Base-by-base conservation (phyloP, 495 filamentous ascomycete species). In the Pseudomonodictys pantanalensis region DNA sequence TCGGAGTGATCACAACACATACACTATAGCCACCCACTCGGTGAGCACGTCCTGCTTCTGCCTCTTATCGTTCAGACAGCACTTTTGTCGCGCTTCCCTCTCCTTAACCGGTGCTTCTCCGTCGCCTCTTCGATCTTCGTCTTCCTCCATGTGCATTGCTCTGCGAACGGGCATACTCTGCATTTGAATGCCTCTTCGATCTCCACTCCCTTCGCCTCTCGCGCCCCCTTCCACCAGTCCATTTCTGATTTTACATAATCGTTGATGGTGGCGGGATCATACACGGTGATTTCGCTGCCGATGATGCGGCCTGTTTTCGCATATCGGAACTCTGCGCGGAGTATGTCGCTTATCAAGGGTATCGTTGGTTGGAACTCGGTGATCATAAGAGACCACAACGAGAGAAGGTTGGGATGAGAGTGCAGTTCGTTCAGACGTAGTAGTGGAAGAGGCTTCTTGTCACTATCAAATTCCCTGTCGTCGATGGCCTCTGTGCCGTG, bases 101-200 rank as follows among this genome's bases (percentile, higher is more conserved):
- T 43, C 20, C 64, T 46, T 11, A 62, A 48, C 35, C 58, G 48
- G 28, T 67, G 54, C 44, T 67, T 67, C 54, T 63, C 59, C 3
- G 41, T 59, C 9, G 73, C 75, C 66, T 84, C 81, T 43, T 78
- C 75, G 64, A 83, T 78, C 72, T 82, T 80, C 49, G 47, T 60
- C 65, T 61, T 68, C 30, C 83, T 68, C 84, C 84, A 87, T 25
- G 69, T 70, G 55, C 84, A 87, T 8, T 79, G 80, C 18, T 85
- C 83, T 22, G 72, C 75, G 61, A 87, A 87, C 48, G 85, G 82
- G 52, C 84, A 87, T 23, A 76, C 72, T 11, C 81, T 76, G 69
- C 93, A 98, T 73, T 98, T 98, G 78, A 86, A 96, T 0, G 89
- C 89, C 58, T 97, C 95, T 71, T 91, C 85, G 11, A 95, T 78